These are phyloP conservation scores for Sisymbrium altissimum DNA, from an alignment of 345 rosid genomes.

Conservation along the genomic window DNA sequence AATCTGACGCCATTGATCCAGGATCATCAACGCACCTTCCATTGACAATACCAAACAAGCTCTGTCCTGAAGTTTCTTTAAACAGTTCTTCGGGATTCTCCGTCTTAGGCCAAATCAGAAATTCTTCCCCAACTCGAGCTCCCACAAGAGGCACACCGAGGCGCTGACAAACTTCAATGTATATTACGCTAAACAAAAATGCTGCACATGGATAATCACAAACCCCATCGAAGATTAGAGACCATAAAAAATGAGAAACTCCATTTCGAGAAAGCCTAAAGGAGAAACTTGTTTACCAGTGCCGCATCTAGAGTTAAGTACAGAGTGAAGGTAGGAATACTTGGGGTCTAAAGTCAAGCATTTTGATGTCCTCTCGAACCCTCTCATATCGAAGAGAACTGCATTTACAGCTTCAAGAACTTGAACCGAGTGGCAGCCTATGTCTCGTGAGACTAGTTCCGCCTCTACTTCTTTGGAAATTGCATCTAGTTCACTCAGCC, in stretches of 20 bases:
- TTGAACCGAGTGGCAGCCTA: conserved; percentile 74
- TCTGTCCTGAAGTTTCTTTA: conserved; percentile 69
- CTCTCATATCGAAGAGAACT: conserved; percentile 74
- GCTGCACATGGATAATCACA: conserved; percentile 42
- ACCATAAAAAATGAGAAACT: background rate
- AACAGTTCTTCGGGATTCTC: conserved; percentile 90
- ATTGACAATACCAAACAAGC: conserved; percentile 78
- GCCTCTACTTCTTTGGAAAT: conserved; percentile 82
- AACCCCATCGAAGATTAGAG: background rate
- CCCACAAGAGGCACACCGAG: conserved; percentile 77
- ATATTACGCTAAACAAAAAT: conserved; percentile 83
- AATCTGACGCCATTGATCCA: conserved; percentile 83
- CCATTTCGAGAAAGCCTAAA: conserved; percentile 10
- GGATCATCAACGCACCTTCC: conserved; percentile 93
- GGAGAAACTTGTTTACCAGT: conserved; percentile 57
- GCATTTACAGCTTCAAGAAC: conserved; percentile 78
- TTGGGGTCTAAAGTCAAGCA: conserved; percentile 55
- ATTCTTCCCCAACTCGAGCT: conserved; percentile 95
- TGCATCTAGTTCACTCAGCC: conserved; percentile 63
- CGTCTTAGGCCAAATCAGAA: conserved; percentile 91
- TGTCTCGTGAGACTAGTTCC: conserved; percentile 71
- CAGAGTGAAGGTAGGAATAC: conserved; percentile 71
- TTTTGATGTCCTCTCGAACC: conserved; percentile 62
- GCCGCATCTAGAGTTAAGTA: conserved; percentile 67
- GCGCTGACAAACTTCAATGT: conserved; percentile 85